These are phyloP conservation scores for Rhodotorula kratochvilovae DNA, from an alignment of 768 basidiomycete genomes.

Conservation along the genomic window DNA sequence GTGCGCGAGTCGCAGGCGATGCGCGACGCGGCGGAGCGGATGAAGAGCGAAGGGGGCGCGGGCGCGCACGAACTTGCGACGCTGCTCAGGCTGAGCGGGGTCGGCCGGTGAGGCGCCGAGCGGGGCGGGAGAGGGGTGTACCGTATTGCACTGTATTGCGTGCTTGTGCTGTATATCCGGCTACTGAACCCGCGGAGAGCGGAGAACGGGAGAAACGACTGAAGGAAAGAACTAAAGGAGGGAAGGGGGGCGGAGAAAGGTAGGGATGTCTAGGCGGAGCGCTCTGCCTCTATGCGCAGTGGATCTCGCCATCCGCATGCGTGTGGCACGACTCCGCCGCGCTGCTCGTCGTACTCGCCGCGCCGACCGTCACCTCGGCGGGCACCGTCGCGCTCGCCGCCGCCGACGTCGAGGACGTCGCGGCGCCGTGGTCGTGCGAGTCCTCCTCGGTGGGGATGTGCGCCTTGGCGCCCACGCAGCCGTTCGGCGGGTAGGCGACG, in stretches of 20 bases:
- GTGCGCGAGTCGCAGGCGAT: not conserved
- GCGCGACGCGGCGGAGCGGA: not conserved
- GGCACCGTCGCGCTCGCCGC: not conserved
- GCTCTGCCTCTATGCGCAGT: not conserved
- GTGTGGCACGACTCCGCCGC: conserved; percentile 19
- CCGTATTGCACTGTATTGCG: not conserved
- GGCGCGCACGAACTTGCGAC: not conserved
- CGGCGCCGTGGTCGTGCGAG: not conserved
- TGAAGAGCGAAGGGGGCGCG: conserved; percentile 5
- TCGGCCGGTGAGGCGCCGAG: not conserved
- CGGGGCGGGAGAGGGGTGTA: not conserved
- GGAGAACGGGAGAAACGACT: no score
- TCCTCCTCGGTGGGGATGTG: not conserved
- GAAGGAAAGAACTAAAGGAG: not conserved
- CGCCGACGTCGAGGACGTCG: not conserved
- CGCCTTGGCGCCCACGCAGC: conserved; percentile 15
- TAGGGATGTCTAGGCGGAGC: no score
- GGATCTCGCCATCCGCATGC: conserved; percentile 12
- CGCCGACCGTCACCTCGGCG: not conserved
- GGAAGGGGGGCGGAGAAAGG: not conserved
- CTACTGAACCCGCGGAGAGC: no score
- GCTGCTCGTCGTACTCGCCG: not conserved
- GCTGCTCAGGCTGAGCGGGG: not conserved
- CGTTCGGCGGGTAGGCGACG: conserved; percentile 24
- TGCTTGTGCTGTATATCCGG: no score